Evolutionary conservation across 768 basidiomycete species (phyloP).

Genomic region (Tricholoma furcatifolium): DNA sequence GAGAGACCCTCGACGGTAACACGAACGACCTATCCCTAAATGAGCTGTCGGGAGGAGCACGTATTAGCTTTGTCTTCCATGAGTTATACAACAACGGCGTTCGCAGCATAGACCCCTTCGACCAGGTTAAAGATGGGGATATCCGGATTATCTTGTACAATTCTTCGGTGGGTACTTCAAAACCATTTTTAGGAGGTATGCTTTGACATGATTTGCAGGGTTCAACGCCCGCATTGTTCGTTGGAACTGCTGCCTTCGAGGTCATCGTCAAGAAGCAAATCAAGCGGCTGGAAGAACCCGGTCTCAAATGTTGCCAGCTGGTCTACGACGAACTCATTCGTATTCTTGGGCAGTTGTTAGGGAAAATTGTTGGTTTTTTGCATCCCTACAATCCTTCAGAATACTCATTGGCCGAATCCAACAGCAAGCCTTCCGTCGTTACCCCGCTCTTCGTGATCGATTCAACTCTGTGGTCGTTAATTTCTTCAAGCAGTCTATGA

Average conservation of each 20-base stretch:
- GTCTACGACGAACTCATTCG: constrained; percentile 98
- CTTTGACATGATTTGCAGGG: constrained; percentile 47
- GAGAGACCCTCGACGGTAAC: constrained; percentile 95
- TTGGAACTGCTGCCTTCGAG: constrained; percentile 96
- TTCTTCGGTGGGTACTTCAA: constrained; percentile 70
- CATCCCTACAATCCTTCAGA: background rate
- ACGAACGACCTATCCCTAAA: constrained; percentile 94
- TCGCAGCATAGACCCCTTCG: constrained; percentile 95
- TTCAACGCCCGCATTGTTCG: constrained; percentile 94
- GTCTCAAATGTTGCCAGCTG: constrained; percentile 89
- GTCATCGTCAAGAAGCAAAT: constrained; percentile 99
- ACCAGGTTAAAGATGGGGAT: constrained; percentile 98
- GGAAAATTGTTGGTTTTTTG: constrained; percentile 69
- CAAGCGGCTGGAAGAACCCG: constrained; percentile 92
- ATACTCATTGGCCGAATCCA: constrained; percentile 3
- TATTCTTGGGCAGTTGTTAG: constrained; percentile 88
- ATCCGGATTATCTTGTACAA: constrained; percentile 96
- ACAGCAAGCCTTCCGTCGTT: constrained; percentile 94
- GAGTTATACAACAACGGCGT: constrained; percentile 97
- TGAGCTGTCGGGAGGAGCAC: constrained; percentile 96
- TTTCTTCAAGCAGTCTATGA: constrained; percentile 95
- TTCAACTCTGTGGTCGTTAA: constrained; percentile 96
- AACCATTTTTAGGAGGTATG: background rate
- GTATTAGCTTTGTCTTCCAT: constrained; percentile 99
- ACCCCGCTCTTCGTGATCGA: constrained; percentile 92